Conservation (phyloP, 495 filamentous ascomycete species). For the Aspergillus asperescens region DNA sequence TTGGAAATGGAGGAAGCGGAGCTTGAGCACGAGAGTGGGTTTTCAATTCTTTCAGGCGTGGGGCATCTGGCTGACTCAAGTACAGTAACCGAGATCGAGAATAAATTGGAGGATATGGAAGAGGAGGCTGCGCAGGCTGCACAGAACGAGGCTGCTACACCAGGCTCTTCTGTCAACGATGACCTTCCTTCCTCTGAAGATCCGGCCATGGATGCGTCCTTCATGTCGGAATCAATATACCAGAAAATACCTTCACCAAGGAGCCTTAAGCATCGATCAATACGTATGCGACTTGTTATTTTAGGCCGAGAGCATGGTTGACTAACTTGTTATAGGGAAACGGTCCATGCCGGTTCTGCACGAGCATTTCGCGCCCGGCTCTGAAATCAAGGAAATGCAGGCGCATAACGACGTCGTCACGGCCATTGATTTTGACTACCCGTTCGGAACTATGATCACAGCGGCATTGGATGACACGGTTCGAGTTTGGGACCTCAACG, state of each 20-base stretch:
- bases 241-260: conserved; percentile 74
- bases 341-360: conserved; percentile 94
- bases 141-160: conserved; percentile 38
- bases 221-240: conserved; percentile 98
- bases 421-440: conserved; percentile 89
- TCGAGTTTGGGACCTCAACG: conserved; percentile 94
- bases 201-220: conserved; percentile 57
- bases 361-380: conserved; percentile 90
- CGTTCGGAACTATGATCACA: conserved; percentile 94
- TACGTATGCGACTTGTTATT: conserved; percentile 27
- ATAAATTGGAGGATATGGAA: conserved; percentile 77
- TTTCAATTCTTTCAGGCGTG: neutral
- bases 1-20: conserved; percentile 90
- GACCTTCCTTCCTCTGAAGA: conserved; percentile 49
- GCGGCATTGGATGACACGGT: conserved; percentile 93
- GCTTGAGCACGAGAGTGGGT: conserved; percentile 78
- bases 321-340: conserved; percentile 39
- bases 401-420: conserved; percentile 88
- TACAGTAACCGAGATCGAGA: conserved; percentile 75
- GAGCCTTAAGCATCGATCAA: conserved; percentile 60
- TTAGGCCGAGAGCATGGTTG: neutral
- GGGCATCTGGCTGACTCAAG: neutral
- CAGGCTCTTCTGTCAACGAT: conserved; percentile 50
- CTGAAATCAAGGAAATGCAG: conserved; percentile 77
- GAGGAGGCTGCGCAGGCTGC: conserved; percentile 65